Conservation (phyloP, 176 grass and related monocot genomes). For the Coix lacrymajobi region DNA sequence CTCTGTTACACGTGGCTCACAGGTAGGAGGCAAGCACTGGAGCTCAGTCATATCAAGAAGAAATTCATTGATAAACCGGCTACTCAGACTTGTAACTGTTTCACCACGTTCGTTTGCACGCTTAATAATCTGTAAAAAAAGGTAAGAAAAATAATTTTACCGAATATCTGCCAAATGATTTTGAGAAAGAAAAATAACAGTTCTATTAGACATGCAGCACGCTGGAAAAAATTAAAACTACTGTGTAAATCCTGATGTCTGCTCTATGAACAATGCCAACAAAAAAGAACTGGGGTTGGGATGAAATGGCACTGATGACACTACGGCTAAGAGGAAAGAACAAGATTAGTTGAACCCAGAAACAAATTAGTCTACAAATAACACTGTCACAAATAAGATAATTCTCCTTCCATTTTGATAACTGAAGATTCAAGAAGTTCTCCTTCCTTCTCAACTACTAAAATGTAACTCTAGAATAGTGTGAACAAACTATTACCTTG, state of each 20-base stretch:
- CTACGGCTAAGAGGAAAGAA: not conserved
- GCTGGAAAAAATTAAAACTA: not conserved
- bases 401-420: not conserved
- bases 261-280: not conserved
- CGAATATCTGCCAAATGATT: not conserved
- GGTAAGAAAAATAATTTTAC: not conserved
- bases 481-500: conserved; percentile 46
- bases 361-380: not conserved
- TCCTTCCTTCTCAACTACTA: conserved; percentile 8
- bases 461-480: not conserved
- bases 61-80: conserved; percentile 69
- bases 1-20: conserved; percentile 76
- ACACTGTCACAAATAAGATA: not conserved
- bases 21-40: conserved; percentile 69
- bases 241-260: not conserved
- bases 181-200: not conserved
- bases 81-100: conserved; percentile 57
- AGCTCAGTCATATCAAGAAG: conserved; percentile 67
- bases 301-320: not conserved
- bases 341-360: not conserved
- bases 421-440: not conserved
- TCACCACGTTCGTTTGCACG: conserved; percentile 76
- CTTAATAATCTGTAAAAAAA: conserved; percentile 74
- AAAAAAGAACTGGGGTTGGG: not conserved
- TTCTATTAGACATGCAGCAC: not conserved